Base-by-base conservation (phyloP, 2,329 filamentous ascomycete species). In the Xylariomycetidae sp. region DNA sequence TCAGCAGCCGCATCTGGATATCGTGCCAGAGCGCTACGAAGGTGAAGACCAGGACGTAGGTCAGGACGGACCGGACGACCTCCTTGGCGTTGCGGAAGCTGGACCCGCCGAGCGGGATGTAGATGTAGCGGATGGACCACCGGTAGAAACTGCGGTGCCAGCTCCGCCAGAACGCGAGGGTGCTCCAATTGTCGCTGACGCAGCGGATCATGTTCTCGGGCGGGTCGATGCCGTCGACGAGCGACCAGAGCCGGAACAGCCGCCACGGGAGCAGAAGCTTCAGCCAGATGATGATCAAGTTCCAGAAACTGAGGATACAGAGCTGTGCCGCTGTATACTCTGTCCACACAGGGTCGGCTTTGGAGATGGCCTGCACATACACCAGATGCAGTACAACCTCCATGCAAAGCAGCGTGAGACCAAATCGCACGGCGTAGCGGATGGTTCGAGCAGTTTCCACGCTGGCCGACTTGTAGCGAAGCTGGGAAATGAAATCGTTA, bases 21-120 rank as follows among this genome's bases (percentile, higher is more conserved):
- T 98, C 92, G 62, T 98, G 92, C 92, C 92, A 98, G 17, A 98
- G 69, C 0, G 92, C 94, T 16, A 98, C 92, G 52, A 98, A 98
- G 0, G 88, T 96, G 57, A 98, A 98, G 19, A 95, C 86, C 4
- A 82, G 64, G 3, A 94, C 67, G 57, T 88, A 92, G 36, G 90
- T 96, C 32, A 78, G 51, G 3, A 90, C 69, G 0, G 80, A 80
- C 12, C 75, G 67, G 27, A 72, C 77, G 14, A 65, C 60, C 23
- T 65, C 61, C 18, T 61, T 44, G 50, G 66, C 61, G 34, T 48
- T 65, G 19, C 61, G 58, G 54, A 74, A 72, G 18, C 65, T 67
- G 3, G 72, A 66, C 6, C 92, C 90, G 23, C 92, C 92, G 0
- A 98, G 72, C 0, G 92, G 92, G 4, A 97, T 73, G 61, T 94